phyloP scores from a whole-genome alignment of 768 basidiomycete species.

The Auriscalpium vulgare region DNA sequence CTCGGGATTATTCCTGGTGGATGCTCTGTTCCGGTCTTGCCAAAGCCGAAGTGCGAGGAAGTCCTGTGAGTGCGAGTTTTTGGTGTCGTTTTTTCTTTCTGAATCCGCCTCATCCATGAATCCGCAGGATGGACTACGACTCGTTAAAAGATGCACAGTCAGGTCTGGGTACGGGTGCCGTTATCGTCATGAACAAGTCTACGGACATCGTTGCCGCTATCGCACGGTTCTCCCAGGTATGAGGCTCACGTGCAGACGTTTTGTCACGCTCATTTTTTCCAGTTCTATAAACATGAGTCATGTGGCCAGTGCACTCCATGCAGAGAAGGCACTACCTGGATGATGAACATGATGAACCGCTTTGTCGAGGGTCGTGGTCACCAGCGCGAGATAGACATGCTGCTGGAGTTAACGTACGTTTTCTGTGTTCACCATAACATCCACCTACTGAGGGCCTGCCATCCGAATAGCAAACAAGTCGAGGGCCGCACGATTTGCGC shows the following conservation, averaged over 20 bases:
- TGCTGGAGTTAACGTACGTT: constrained; percentile 84
- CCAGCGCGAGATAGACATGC: constrained; percentile 94
- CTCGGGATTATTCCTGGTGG: constrained; percentile 97
- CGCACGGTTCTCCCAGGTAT: constrained; percentile 79
- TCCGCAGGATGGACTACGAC: constrained; percentile 88
- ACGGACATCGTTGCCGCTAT: constrained; percentile 94
- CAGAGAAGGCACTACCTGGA: constrained; percentile 94
- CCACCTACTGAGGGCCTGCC: background rate
- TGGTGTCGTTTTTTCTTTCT: background rate
- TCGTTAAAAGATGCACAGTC: constrained; percentile 93
- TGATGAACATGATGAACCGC: constrained; percentile 99
- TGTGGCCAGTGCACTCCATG: constrained; percentile 97
- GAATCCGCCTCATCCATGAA: background rate
- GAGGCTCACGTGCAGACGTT: constrained; percentile 7
- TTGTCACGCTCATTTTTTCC: background rate
- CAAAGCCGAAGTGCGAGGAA: constrained; percentile 72
- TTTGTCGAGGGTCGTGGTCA: constrained; percentile 90
- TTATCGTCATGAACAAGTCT: constrained; percentile 98
- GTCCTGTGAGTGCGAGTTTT: constrained; percentile 62
- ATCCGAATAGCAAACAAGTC: constrained; percentile 71
- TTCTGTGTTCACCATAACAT: background rate
- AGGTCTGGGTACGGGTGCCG: constrained; percentile 96
- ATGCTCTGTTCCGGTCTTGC: constrained; percentile 88
- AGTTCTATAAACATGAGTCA: constrained; percentile 98
- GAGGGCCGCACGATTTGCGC: constrained; percentile 97